A percentile compares a stretch with the other conserved stretches of the same genome.
phyloP scores from a whole-genome alignment of 169 alveolate species.

The Eimeria praecox region DNA sequence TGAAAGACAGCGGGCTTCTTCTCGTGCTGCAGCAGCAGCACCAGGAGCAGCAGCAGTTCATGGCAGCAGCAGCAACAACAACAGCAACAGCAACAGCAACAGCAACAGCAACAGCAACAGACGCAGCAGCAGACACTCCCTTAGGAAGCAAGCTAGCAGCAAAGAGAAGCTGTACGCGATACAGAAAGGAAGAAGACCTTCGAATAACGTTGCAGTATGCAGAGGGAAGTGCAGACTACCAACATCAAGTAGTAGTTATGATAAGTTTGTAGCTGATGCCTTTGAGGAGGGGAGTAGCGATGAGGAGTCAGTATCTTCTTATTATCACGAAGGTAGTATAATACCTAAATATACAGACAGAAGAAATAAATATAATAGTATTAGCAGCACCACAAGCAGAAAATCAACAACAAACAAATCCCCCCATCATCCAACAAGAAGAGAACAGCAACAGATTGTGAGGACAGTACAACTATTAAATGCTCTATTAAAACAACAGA shows the following conservation, averaged over 20 bases:
- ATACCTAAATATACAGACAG: too few species aligned
- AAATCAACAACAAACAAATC: neutral
- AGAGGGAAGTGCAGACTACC: neutral
- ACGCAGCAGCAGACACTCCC: neutral
- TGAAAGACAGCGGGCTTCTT: too few species aligned
- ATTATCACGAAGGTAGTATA: too few species aligned
- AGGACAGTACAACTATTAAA: conserved; percentile 14
- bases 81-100: neutral
- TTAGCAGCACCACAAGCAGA: neutral
- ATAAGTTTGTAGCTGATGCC: too few species aligned
- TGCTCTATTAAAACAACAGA: neutral
- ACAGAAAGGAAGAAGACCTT: too few species aligned
- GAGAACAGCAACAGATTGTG: conserved; percentile 5
- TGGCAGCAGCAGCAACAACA: neutral
- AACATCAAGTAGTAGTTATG: too few species aligned
- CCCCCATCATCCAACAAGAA: neutral
- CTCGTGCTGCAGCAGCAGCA: neutral
- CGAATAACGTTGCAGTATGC: neutral
- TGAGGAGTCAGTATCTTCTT: too few species aligned
- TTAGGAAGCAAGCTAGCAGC: neutral
- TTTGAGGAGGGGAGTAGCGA: too few species aligned
- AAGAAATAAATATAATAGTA: neutral
- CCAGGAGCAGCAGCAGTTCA: neutral
- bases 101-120: neutral
- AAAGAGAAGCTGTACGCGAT: neutral